Evolutionary conservation across 129 eudicot genomes (phyloP).

Genomic region (Flaveria ramosissima): DNA sequence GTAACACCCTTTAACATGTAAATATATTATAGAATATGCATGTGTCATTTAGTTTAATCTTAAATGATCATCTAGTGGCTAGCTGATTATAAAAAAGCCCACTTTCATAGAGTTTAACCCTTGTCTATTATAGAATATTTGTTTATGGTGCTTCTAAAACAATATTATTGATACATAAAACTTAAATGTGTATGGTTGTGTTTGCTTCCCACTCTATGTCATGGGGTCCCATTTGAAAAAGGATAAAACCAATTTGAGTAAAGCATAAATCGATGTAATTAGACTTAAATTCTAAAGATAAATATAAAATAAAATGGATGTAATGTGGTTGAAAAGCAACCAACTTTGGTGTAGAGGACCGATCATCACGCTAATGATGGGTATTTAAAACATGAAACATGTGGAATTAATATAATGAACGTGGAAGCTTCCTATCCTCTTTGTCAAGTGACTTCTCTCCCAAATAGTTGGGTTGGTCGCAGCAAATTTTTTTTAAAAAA

Average conservation of each 20-base stretch:
- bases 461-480: not conserved
- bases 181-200: slow-evolving; percentile 1
- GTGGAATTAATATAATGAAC: not conserved
- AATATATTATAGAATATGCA: not conserved
- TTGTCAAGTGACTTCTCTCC: not conserved
- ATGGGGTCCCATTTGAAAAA: not conserved
- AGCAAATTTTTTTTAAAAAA: too few relatives aligned
- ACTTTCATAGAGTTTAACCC: not conserved
- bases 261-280: not conserved
- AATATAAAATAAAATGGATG: not conserved
- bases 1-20: not conserved
- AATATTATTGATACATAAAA: not conserved
- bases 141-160: not conserved
- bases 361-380: not conserved
- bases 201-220: slow-evolving; percentile 6
- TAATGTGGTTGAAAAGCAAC: not conserved
- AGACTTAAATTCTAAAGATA: not conserved
- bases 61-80: not conserved
- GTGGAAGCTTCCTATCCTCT: slow-evolving; percentile 10
- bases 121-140: not conserved
- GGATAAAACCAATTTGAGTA: not conserved
- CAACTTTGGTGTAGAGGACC: not conserved
- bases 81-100: not conserved
- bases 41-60: not conserved
- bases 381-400: slow-evolving; percentile 1